Conservation (phyloP, 177 flowering plant species). For the Vitis hybrid region DNA sequence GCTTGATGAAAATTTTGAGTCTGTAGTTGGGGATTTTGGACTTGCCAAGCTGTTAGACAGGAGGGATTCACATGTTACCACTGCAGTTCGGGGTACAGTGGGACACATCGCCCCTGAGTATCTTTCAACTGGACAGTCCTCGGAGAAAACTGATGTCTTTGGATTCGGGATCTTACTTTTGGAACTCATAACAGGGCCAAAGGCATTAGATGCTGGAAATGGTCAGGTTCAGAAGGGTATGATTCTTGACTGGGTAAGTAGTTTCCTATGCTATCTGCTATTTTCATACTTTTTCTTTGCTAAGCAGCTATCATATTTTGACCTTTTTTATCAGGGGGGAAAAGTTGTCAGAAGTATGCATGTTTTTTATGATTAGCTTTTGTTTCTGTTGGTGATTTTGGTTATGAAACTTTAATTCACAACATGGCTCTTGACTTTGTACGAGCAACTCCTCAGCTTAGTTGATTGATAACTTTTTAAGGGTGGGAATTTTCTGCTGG, state of each 20-base stretch:
- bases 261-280: neutral
- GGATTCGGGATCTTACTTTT: slow-evolving; percentile 91
- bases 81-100: slow-evolving; percentile 93
- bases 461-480: too few relatives aligned
- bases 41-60: slow-evolving; percentile 84
- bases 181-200: slow-evolving; percentile 91
- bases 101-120: slow-evolving; percentile 99
- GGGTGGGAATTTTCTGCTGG: too few relatives aligned
- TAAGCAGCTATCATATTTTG: neutral
- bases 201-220: slow-evolving; percentile 70
- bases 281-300: neutral
- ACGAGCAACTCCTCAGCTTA: too few relatives aligned
- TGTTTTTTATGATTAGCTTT: too few relatives aligned
- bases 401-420: too few relatives aligned
- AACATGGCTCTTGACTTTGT: too few relatives aligned
- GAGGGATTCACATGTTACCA: slow-evolving; percentile 93
- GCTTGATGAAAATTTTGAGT: slow-evolving; percentile 92
- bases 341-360: neutral
- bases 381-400: too few relatives aligned
- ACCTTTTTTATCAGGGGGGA: neutral
- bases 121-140: slow-evolving; percentile 95
- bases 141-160: slow-evolving; percentile 96
- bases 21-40: slow-evolving; percentile 96
- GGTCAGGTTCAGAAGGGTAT: slow-evolving; percentile 80
- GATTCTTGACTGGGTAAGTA: slow-evolving; percentile 86